phyloP scores from a whole-genome alignment of 441 rosid genomes.

The Flueggea neowawraea region DNA sequence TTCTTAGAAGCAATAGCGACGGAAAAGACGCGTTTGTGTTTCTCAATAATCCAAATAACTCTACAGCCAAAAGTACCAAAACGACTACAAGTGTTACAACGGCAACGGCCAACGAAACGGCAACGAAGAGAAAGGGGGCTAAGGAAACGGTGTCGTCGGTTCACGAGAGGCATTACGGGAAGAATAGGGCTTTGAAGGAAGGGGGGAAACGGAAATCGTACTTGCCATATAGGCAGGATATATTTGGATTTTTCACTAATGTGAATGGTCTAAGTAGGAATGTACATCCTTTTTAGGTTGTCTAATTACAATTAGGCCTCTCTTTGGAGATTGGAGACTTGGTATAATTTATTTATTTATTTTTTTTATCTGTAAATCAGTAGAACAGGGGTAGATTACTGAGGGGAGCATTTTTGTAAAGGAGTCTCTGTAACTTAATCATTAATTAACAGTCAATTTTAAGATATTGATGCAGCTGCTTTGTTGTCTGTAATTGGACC shows the following conservation, averaged over 20 bases:
- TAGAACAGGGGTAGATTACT: not conserved
- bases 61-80: not conserved
- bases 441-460: too few relatives aligned
- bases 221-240: constrained; percentile 60
- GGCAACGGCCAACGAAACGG: not conserved
- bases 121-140: constrained; percentile 9
- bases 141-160: constrained; percentile 38
- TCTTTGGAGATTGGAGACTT: constrained; percentile 26
- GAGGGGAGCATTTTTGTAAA: too few relatives aligned
- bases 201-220: constrained; percentile 59
- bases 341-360: not conserved
- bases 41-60: constrained; percentile 15
- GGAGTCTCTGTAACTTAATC: too few relatives aligned
- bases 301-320: not conserved
- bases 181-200: constrained; percentile 44
- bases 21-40: constrained; percentile 79
- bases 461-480: too few relatives aligned
- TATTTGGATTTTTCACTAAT: constrained; percentile 72
- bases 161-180: constrained; percentile 57
- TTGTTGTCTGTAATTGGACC: too few relatives aligned
- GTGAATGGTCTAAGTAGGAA: constrained; percentile 62
- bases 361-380: not conserved
- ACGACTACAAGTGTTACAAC: not conserved
- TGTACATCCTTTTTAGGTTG: constrained; percentile 64
- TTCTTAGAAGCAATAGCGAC: constrained; percentile 63